Conservation (phyloP, 2,329 filamentous ascomycete genomes). For the Cladosporium sp. region DNA sequence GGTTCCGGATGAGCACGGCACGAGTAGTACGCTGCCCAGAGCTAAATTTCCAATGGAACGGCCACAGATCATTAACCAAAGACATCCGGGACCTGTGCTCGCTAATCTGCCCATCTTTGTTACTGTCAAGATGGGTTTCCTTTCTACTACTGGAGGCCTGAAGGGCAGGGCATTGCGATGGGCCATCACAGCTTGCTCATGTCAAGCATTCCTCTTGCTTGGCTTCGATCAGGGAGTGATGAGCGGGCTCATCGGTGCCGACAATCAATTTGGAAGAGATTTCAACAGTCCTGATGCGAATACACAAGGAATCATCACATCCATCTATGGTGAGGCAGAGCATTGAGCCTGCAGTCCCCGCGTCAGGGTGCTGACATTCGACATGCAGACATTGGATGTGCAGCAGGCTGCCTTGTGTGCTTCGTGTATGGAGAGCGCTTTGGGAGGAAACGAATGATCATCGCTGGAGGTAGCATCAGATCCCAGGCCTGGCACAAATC, state of each 20-base stretch:
- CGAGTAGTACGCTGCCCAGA: neutral
- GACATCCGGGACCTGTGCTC: too few species aligned
- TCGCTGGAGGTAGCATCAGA: constrained; percentile 2
- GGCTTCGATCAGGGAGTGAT: constrained; percentile 16
- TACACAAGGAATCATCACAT: constrained; percentile 10
- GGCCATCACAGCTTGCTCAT: constrained; percentile 1
- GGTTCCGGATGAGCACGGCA: neutral
- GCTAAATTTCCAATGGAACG: neutral
- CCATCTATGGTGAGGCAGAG: constrained; percentile 1
- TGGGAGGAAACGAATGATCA: constrained; percentile 6
- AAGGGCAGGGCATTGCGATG: neutral
- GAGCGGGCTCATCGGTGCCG: constrained; percentile 12
- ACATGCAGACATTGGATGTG: constrained; percentile 7
- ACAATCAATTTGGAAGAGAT: constrained; percentile 12
- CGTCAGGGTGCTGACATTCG: too few species aligned
- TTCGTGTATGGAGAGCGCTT: constrained; percentile 1
- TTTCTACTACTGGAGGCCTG: neutral
- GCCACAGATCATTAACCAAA: neutral
- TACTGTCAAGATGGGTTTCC: neutral
- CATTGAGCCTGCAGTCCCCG: too few species aligned
- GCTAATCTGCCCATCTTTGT: neutral
- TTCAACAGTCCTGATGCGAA: constrained; percentile 11
- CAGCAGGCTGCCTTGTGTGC: constrained; percentile 8
- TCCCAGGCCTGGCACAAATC: too few species aligned
- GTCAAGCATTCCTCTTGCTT: constrained; percentile 14